Evolutionary conservation across 1,284 basidiomycete genomes (phyloP).

Genomic region (Peniophora sp.): DNA sequence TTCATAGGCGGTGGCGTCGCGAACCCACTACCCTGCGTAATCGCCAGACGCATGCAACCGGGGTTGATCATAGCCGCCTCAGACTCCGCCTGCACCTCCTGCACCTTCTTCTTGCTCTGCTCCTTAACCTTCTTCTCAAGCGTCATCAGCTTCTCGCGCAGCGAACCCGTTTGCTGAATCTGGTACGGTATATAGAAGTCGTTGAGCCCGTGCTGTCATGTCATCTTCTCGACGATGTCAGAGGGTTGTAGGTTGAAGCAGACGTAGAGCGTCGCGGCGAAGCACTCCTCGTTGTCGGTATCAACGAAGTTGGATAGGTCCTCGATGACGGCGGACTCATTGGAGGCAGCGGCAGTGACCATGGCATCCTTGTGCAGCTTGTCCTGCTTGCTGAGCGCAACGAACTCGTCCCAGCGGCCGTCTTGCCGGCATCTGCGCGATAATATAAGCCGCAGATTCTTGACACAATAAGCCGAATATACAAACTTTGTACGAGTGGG

Average conservation of each 20-base stretch:
- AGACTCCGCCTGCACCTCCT: slow-evolving; percentile 81
- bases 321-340: slow-evolving; percentile 80
- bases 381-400: slow-evolving; percentile 91
- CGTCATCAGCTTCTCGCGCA: slow-evolving; percentile 60
- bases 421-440: slow-evolving; percentile 82
- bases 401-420: slow-evolving; percentile 89
- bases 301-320: slow-evolving; percentile 93
- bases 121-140: slow-evolving; percentile 84
- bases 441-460: not conserved
- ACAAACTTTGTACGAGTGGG: slow-evolving; percentile 87
- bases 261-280: slow-evolving; percentile 83
- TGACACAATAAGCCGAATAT: not conserved
- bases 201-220: slow-evolving; percentile 91
- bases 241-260: slow-evolving; percentile 91
- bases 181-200: slow-evolving; percentile 97
- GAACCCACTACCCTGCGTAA: slow-evolving; percentile 66
- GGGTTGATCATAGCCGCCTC: slow-evolving; percentile 81
- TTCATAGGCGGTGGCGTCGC: slow-evolving; percentile 36
- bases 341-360: slow-evolving; percentile 84
- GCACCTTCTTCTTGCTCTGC: slow-evolving; percentile 70
- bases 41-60: slow-evolving; percentile 48
- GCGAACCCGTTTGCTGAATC: slow-evolving; percentile 77
- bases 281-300: slow-evolving; percentile 98
- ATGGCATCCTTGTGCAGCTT: slow-evolving; percentile 96
- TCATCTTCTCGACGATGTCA: slow-evolving; percentile 90